phyloP scores from a whole-genome alignment of 2,329 filamentous ascomycete genomes.

The Simplicillium aogashimaense region DNA sequence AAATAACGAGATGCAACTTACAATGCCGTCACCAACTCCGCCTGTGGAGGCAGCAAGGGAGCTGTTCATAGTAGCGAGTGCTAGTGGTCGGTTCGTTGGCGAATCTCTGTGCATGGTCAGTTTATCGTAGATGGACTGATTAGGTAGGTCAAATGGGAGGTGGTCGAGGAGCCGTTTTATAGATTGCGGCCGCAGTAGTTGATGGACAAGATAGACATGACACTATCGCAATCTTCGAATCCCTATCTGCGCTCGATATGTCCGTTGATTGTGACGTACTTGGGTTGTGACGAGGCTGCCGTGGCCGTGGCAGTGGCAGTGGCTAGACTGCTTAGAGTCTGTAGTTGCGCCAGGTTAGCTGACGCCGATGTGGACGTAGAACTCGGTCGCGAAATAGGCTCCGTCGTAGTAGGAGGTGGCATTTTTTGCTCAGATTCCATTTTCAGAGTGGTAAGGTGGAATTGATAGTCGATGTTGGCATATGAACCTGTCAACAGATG shows the following conservation, averaged over 20 bases:
- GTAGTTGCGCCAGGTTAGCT: constrained; percentile 30
- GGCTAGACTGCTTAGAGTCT: constrained; percentile 35
- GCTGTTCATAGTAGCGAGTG: constrained; percentile 3
- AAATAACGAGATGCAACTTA: constrained; percentile 17
- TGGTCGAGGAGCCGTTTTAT: not conserved
- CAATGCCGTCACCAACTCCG: constrained; percentile 28
- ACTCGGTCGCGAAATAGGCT: constrained; percentile 39
- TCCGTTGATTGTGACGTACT: constrained; percentile 25
- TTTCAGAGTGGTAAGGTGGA: constrained; percentile 9
- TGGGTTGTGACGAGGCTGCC: constrained; percentile 32
- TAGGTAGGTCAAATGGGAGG: not conserved
- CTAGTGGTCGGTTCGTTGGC: constrained; percentile 7
- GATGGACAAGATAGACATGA: not conserved
- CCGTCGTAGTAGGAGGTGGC: constrained; percentile 27
- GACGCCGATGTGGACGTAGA: constrained; percentile 37
- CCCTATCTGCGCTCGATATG: no score
- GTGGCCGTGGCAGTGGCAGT: constrained; percentile 26
- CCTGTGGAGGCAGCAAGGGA: constrained; percentile 30
- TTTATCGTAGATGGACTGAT: not conserved
- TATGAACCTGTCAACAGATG: not conserved
- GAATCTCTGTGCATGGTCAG: constrained; percentile 4
- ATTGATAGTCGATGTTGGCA: not conserved
- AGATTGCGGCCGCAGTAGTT: constrained; percentile 6
- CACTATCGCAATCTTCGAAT: not conserved
- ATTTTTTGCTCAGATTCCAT: constrained; percentile 38